A percentile compares a stretch with the other conserved stretches of the same genome.
phyloP scores from a whole-genome alignment of 1,284 basidiomycete species.

The Tylopilus sp. region DNA sequence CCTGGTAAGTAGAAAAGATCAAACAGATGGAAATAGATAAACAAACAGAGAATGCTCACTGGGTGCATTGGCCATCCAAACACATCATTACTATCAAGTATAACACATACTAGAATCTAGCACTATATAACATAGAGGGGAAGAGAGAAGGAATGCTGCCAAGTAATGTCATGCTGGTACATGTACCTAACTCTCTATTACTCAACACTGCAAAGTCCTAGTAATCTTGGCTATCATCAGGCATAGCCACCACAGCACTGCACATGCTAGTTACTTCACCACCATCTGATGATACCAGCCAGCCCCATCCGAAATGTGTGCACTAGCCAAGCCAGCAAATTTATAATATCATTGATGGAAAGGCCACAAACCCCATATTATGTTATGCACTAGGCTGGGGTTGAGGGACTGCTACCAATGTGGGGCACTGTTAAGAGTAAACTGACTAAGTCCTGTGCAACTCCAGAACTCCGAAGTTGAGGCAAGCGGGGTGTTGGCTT shows the following conservation, averaged over 20 bases:
- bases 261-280: too few relatives aligned
- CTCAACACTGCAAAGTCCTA: not conserved
- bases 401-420: too few relatives aligned
- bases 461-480: too few relatives aligned
- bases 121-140: too few relatives aligned
- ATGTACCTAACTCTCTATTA: too few relatives aligned
- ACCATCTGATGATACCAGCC: too few relatives aligned
- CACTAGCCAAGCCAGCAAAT: not conserved
- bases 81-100: not conserved
- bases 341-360: not conserved
- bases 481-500: too few relatives aligned
- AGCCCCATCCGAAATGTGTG: not conserved
- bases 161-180: not conserved
- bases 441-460: too few relatives aligned
- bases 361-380: not conserved
- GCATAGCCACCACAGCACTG: not conserved
- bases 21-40: not conserved
- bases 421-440: too few relatives aligned
- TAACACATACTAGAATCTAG: not conserved
- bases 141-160: too few relatives aligned
- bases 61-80: not conserved
- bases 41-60: not conserved
- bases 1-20: not conserved
- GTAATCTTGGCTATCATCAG: too few relatives aligned
- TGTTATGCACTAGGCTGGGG: too few relatives aligned